Evolutionary conservation across 805 yeast genomes (phyloP).

Genomic region (Clavispora santaluciae): DNA sequence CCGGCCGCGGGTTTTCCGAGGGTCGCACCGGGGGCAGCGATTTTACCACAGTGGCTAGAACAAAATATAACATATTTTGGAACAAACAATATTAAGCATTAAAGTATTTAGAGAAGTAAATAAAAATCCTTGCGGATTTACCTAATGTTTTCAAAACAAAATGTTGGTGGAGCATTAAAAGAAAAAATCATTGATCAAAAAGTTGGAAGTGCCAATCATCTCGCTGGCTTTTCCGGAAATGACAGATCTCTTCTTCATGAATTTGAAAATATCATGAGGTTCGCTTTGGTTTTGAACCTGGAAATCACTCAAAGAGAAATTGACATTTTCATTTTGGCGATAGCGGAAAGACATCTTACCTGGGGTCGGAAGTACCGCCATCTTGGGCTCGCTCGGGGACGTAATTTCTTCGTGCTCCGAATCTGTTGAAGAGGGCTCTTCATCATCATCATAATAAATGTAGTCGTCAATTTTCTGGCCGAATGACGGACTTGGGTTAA

Average conservation of each 20-base stretch:
- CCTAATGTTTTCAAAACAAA: constrained; percentile 7
- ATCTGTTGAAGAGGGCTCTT: constrained; percentile 6
- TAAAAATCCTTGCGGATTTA: constrained; percentile 1
- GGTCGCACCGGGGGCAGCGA: no score
- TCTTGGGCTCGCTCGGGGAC: constrained; percentile 4
- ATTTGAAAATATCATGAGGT: constrained; percentile 25
- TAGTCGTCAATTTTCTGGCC: constrained; percentile 30
- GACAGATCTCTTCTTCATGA: constrained; percentile 33
- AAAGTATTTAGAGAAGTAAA: constrained; percentile 4
- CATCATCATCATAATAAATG: constrained; percentile 29
- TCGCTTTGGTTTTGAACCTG: constrained; percentile 9
- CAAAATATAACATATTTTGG: no score
- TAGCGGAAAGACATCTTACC: constrained; percentile 35
- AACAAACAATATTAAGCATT: background rate
- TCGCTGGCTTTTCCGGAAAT: constrained; percentile 40
- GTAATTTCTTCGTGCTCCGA: constrained; percentile 15
- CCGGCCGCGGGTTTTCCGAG: background rate
- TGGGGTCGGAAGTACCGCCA: constrained; percentile 9
- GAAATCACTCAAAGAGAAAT: constrained; percentile 24
- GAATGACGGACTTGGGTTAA: constrained; percentile 24
- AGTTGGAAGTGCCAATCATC: constrained; percentile 39
- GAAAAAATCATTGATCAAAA: constrained; percentile 40
- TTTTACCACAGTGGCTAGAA: no score
- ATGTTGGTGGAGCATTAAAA: constrained; percentile 15
- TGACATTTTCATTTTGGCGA: constrained; percentile 32